Conservation (phyloP, 805 yeast species). For the Priceomyces melissophilus region DNA sequence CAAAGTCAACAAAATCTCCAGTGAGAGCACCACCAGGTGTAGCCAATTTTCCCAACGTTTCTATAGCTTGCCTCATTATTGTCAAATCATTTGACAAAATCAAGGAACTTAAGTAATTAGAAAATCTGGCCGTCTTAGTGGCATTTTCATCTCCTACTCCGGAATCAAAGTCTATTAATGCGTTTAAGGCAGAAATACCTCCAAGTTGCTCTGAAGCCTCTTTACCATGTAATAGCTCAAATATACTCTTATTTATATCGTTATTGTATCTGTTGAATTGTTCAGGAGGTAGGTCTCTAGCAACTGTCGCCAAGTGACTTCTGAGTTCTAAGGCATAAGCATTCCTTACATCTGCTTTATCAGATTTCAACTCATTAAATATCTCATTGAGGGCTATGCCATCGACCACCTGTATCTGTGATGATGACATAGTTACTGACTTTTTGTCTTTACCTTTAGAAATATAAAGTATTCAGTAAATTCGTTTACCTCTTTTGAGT, state of each 20-base stretch:
- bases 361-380: conserved; percentile 46
- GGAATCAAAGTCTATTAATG: conserved; percentile 79
- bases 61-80: conserved; percentile 84
- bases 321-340: conserved; percentile 70
- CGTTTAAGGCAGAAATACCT: conserved; percentile 87
- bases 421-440: conserved; percentile 17
- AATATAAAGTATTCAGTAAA: no score
- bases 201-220: conserved; percentile 76
- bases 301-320: conserved; percentile 63
- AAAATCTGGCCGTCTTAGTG: conserved; percentile 83
- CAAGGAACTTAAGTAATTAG: conserved; percentile 79
- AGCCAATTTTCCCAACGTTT: conserved; percentile 83
- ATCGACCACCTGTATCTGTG: conserved; percentile 37
- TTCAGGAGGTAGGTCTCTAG: conserved; percentile 79
- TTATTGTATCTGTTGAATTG: conserved; percentile 78
- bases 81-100: conserved; percentile 79
- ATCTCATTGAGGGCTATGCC: conserved; percentile 53
- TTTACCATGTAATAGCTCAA: conserved; percentile 75
- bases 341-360: conserved; percentile 39
- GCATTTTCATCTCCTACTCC: conserved; percentile 76
- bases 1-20: conserved; percentile 89
- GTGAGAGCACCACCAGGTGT: conserved; percentile 86
- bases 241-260: conserved; percentile 81
- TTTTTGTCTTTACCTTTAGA: neutral
- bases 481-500: neutral